Base-by-base conservation (phyloP, 352 stramenopile species). In the Pythium chondricola region DNA sequence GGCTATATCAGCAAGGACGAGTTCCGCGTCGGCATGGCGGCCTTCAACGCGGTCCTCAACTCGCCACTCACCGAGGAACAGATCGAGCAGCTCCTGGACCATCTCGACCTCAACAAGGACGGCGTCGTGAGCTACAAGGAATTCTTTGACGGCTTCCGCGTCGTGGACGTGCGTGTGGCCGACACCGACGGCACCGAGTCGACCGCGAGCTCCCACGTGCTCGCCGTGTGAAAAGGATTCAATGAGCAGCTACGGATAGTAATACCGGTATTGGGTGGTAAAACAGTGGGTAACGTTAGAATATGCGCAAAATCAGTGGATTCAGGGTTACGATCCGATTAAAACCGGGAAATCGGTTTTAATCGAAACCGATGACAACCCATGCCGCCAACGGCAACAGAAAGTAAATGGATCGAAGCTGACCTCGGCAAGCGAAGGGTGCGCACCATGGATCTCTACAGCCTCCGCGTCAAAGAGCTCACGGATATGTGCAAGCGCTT, bases 81-180 rank as follows among this genome's bases (percentile, higher is more conserved):
- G 59, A 96, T 97, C 35, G 85, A 96, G 37, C 71, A 93, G 52
- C 61, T 97, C 45, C 66, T 97, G 31, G 60, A 63, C 0, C 83
- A 90, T 47, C 66, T 97, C 2, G 90, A 97, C 66, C 83, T 67
- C 50, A 87, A 97, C 66, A 67, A 88, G 33, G 86, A 97, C 61
- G 90, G 90, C 33, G 85, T 81, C 25, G 83, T 97, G 53, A 92
- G 82, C 65, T 97, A 97, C 77, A 92, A 95, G 61, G 89, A 97
- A 61, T 97, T 97, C 62, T 88, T 97, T 33, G 73, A 94, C 37
- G 88, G 88, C 45, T 97, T 97, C 66, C 70, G 79, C 38, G 70
- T 97, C 38, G 81, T 95, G 27, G 76, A 91, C 41, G 76, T 91
- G 43, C 76, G 69, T 13, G 44, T 90, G 20, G 62, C 59, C n/a